These are phyloP conservation scores for Cryptosporidium baileyi DNA, from an alignment of 169 alveolate genomes.

Conservation along the genomic window DNA sequence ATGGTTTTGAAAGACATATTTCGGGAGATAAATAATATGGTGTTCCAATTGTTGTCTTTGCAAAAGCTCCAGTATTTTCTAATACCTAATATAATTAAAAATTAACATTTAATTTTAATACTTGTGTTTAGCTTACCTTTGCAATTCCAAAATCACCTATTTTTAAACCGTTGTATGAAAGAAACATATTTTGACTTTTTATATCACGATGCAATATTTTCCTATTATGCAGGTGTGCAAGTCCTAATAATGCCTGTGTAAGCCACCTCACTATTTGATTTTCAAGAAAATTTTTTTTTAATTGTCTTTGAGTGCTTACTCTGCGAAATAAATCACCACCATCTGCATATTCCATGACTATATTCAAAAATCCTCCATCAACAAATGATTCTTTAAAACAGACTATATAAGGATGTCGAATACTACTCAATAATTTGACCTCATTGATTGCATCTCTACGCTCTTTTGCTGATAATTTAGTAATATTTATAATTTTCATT, in stretches of 20 bases:
- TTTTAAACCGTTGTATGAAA: slow-evolving; percentile 85
- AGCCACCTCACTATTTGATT: slow-evolving; percentile 82
- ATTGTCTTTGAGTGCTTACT: background rate
- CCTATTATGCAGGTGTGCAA: slow-evolving; percentile 82
- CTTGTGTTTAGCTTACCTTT: slow-evolving; percentile 72
- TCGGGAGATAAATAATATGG: slow-evolving; percentile 99
- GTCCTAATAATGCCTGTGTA: slow-evolving; percentile 82
- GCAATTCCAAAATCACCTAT: slow-evolving; percentile 93
- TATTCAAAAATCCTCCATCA: slow-evolving; percentile 84
- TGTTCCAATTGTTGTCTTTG: slow-evolving; percentile 97
- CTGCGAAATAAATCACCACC: slow-evolving; percentile 79
- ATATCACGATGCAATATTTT: slow-evolving; percentile 90
- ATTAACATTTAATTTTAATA: background rate
- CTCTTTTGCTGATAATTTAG: slow-evolving; percentile 75
- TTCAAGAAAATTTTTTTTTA: slow-evolving; percentile 64
- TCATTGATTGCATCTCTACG: slow-evolving; percentile 83
- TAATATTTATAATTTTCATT: slow-evolving; percentile 76
- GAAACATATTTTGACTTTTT: slow-evolving; percentile 89
- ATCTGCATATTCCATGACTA: slow-evolving; percentile 90
- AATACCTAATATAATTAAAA: slow-evolving; percentile 77
- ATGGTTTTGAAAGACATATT: slow-evolving; percentile 82
- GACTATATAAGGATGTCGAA: slow-evolving; percentile 83
- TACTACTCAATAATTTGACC: slow-evolving; percentile 81
- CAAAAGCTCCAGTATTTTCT: slow-evolving; percentile 91
- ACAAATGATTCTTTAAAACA: slow-evolving; percentile 87